phyloP scores from a whole-genome alignment of 2,329 filamentous ascomycete species.

The Microcyclospora pomicola region DNA sequence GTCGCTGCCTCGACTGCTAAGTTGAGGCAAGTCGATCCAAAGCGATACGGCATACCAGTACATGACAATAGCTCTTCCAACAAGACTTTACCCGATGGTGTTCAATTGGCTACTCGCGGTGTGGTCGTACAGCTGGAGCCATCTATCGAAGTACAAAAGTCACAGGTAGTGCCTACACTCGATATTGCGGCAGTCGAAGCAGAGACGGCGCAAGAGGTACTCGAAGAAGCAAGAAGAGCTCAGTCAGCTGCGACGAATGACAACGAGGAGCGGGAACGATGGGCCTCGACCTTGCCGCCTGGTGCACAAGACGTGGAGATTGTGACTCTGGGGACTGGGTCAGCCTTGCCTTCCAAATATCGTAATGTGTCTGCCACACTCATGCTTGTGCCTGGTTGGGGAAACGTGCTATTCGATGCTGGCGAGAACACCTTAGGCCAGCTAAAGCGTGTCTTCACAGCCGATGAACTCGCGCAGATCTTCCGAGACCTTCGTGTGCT shows the following conservation, averaged over 20 bases:
- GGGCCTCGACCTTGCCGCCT: conserved; percentile 51
- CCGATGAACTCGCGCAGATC: conserved; percentile 51
- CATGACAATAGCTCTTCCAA: conserved; percentile 43
- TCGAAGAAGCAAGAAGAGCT: conserved; percentile 38
- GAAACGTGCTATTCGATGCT: conserved; percentile 82
- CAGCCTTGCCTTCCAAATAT: conserved; percentile 79
- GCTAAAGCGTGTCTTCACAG: conserved; percentile 57
- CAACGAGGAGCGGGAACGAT: conserved; percentile 25
- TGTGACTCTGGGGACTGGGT: conserved; percentile 80
- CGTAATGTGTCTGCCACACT: conserved; percentile 88
- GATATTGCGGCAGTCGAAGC: conserved; percentile 32
- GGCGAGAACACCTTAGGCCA: conserved; percentile 90
- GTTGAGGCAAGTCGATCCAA: conserved; percentile 57
- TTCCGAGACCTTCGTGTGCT: conserved; percentile 67
- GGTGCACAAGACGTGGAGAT: conserved; percentile 61
- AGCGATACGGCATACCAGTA: conserved; percentile 57
- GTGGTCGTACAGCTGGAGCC: conserved; percentile 25
- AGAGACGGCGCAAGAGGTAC: conserved; percentile 33
- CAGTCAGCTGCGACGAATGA: conserved; percentile 24
- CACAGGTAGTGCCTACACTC: conserved; percentile 36
- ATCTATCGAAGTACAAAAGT: conserved; percentile 29
- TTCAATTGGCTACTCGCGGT: conserved; percentile 20
- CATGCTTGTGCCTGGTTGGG: conserved; percentile 66
- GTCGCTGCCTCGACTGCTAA: conserved; percentile 53
- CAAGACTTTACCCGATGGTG: conserved; percentile 10